Conservation (phyloP, 495 filamentous ascomycete genomes). For the Annulohypoxylon bovei region DNA sequence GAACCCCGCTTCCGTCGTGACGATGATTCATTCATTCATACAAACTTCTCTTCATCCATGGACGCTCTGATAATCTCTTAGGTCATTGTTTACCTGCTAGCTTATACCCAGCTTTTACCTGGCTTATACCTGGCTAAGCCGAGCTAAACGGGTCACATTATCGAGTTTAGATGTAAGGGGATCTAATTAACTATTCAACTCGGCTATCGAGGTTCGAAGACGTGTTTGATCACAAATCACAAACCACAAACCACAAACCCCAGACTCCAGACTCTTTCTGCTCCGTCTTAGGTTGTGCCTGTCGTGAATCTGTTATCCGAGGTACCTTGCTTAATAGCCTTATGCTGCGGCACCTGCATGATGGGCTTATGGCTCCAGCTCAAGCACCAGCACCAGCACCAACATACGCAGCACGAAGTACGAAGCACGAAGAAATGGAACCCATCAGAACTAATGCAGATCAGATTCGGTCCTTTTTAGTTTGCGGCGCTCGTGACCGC, state of each 20-base stretch:
- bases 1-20: constrained; percentile 24
- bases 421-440: constrained; percentile 9
- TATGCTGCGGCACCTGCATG: constrained; percentile 17
- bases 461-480: constrained; percentile 43
- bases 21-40: constrained; percentile 21
- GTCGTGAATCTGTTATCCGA: constrained; percentile 5
- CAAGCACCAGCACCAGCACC: not conserved
- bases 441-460: constrained; percentile 31
- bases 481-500: constrained; percentile 34
- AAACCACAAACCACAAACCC: no score
- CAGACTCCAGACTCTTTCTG: constrained; percentile 6
- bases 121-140: constrained; percentile 28
- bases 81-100: constrained; percentile 21
- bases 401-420: constrained; percentile 16
- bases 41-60: constrained; percentile 1
- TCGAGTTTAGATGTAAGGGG: constrained; percentile 24
- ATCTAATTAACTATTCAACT: not conserved
- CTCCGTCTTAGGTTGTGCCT: not conserved
- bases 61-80: constrained; percentile 1
- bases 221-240: constrained; percentile 6
- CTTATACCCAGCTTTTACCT: no score
- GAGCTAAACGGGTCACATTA: constrained; percentile 23
- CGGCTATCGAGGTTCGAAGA: not conserved
- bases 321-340: constrained; percentile 14
- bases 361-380: not conserved